Evolutionary conservation across 164 flowering plant species (phyloP).

Genomic region (Annona cherimola): DNA sequence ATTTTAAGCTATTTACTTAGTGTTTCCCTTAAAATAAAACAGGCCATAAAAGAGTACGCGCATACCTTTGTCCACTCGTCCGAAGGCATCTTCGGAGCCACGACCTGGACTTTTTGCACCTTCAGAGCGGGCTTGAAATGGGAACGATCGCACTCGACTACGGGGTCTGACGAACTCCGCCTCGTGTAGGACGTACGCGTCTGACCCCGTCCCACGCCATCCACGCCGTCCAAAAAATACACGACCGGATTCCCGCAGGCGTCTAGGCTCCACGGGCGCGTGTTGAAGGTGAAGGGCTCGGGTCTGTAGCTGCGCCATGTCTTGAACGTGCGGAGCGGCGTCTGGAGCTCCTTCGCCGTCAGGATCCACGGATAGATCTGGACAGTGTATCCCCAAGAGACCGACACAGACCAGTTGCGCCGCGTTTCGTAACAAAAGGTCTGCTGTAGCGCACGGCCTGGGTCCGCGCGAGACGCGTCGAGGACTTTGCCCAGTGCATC

Average conservation of each 20-base stretch:
- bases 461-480: conserved; percentile 45
- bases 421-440: conserved; percentile 53
- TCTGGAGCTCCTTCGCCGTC: conserved; percentile 43
- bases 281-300: conserved; percentile 61
- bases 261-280: conserved; percentile 36
- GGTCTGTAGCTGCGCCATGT: conserved; percentile 54
- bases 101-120: conserved; percentile 26
- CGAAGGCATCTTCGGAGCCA: conserved; percentile 26
- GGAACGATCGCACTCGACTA: conserved; percentile 12
- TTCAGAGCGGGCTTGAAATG: conserved; percentile 9
- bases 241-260: conserved; percentile 37
- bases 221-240: conserved; percentile 35
- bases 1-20: too few relatives aligned
- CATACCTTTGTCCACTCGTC: conserved; percentile 42
- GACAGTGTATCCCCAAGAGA: conserved; percentile 78
- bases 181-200: conserved; percentile 31
- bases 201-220: conserved; percentile 3
- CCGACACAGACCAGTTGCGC: conserved; percentile 60
- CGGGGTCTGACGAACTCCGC: conserved; percentile 6
- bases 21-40: too few relatives aligned
- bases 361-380: conserved; percentile 50
- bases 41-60: not conserved
- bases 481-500: conserved; percentile 38
- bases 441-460: conserved; percentile 60
- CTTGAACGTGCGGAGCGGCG: conserved; percentile 51